Evolutionary conservation across 2,329 filamentous ascomycete species (phyloP).

Genomic region (Diaporthe australafricana): DNA sequence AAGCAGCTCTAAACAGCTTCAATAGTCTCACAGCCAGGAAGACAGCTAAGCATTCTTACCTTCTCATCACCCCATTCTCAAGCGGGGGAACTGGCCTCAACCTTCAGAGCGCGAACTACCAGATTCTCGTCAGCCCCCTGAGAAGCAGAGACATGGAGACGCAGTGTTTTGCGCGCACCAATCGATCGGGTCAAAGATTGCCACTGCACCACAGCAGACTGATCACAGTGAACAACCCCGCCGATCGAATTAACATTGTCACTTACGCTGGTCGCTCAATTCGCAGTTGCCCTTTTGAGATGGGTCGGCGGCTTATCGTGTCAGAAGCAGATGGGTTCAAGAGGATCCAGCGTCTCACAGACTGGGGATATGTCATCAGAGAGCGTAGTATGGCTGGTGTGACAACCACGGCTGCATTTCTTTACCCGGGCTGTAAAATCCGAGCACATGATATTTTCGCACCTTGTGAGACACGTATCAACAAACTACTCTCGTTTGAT

Average conservation of each 20-base stretch:
- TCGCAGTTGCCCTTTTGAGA: background rate
- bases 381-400: no score
- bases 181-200: background rate
- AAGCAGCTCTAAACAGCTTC: background rate
- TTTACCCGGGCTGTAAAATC: background rate
- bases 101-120: conserved; percentile 1
- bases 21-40: background rate
- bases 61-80: background rate
- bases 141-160: background rate
- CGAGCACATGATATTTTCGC: background rate
- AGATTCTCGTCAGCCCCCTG: background rate
- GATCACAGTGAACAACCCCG: background rate
- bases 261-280: background rate
- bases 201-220: background rate
- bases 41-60: background rate
- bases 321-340: background rate
- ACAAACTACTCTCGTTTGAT: background rate
- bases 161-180: background rate
- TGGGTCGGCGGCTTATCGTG: background rate
- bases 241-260: background rate
- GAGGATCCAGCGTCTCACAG: background rate
- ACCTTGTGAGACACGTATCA: background rate
- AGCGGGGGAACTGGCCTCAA: background rate
- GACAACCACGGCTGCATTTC: no score
- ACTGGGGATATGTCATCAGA: background rate